Percentiles rank a stretch among this genome's conserved stretches.
Evolutionary conservation across 768 basidiomycete species (phyloP).

Genomic region (Rhodotorula toruloides): DNA sequence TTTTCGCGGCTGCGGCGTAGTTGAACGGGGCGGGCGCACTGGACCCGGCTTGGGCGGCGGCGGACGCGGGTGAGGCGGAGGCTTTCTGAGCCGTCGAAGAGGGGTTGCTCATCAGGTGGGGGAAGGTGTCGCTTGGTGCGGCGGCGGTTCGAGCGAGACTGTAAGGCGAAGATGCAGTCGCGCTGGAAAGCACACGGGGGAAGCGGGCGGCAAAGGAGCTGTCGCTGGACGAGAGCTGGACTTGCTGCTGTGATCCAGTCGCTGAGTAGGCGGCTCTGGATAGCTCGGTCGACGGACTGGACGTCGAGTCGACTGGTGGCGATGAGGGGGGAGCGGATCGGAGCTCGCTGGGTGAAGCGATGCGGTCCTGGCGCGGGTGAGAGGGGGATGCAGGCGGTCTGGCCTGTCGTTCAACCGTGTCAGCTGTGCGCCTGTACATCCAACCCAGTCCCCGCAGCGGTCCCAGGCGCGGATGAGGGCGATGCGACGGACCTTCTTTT

Average conservation of each 20-base stretch:
- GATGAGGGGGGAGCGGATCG: too few species aligned
- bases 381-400: too few species aligned
- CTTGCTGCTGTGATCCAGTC: neutral
- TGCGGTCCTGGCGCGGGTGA: too few species aligned
- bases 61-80: conserved; percentile 3
- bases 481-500: conserved; percentile 1
- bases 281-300: too few species aligned
- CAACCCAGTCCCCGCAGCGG: too few species aligned
- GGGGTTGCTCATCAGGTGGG: conserved; percentile 23
- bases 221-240: neutral
- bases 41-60: neutral
- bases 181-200: neutral
- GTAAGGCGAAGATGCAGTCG: neutral
- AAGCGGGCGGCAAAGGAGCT: neutral
- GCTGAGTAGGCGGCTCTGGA: too few species aligned
- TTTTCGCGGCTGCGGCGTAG: conserved; percentile 31
- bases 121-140: neutral
- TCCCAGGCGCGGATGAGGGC: neutral
- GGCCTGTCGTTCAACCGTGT: neutral
- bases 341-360: too few species aligned
- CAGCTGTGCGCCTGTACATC: neutral
- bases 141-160: neutral
- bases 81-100: conserved; percentile 11
- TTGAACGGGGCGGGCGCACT: conserved; percentile 6
- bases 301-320: too few species aligned